Evolutionary conservation across 345 rosid species (phyloP).

Genomic region (Bruguiera gymnorhiza): DNA sequence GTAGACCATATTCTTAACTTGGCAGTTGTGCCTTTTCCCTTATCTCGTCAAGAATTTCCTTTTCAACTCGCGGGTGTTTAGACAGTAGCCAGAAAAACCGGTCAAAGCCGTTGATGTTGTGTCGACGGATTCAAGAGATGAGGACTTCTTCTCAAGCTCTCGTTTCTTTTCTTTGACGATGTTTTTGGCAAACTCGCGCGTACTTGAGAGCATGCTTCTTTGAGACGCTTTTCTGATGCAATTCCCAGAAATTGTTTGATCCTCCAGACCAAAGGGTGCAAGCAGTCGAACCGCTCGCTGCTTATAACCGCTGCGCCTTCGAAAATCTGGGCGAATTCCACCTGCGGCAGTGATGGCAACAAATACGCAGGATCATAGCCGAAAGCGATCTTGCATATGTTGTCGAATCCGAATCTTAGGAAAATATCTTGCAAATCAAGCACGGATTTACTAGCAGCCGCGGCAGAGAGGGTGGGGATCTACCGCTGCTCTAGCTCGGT

Average conservation of each 20-base stretch:
- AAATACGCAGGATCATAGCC: slow-evolving; percentile 59
- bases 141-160: slow-evolving; percentile 1
- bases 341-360: slow-evolving; percentile 37
- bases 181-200: slow-evolving; percentile 43
- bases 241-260: slow-evolving; percentile 37
- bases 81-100: slow-evolving; percentile 65
- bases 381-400: slow-evolving; percentile 64
- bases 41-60: slow-evolving; percentile 41
- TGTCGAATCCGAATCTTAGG: slow-evolving; percentile 64
- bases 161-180: slow-evolving; percentile 48
- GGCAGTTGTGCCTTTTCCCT: slow-evolving; percentile 9
- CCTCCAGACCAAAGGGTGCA: slow-evolving; percentile 40
- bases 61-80: slow-evolving; percentile 36
- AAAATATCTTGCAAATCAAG: slow-evolving; percentile 63
- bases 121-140: slow-evolving; percentile 35
- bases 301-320: slow-evolving; percentile 40
- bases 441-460: slow-evolving; percentile 22
- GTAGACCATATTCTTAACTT: slow-evolving; percentile 28
- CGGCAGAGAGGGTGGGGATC: slow-evolving; percentile 44
- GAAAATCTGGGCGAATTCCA: slow-evolving; percentile 41
- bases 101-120: slow-evolving; percentile 65
- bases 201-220: slow-evolving; percentile 32
- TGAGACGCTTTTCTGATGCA: slow-evolving; percentile 47
- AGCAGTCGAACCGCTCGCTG: slow-evolving; percentile 31
- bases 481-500: slow-evolving; percentile 48